These are phyloP conservation scores for Debaryomyces udenii DNA, from an alignment of 1,139 yeast genomes.

Conservation along the genomic window DNA sequence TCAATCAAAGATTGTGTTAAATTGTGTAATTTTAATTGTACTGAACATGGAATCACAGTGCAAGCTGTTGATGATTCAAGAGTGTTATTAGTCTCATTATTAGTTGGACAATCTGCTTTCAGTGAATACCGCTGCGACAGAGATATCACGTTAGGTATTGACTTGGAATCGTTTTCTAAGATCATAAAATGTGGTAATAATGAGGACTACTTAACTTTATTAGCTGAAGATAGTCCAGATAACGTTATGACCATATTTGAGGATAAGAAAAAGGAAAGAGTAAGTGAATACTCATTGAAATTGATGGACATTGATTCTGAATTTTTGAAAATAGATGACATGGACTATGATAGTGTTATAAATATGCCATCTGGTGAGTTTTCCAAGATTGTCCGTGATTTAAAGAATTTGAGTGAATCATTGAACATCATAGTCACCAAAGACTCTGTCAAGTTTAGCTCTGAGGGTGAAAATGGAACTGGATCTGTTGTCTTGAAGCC, in stretches of 20 bases:
- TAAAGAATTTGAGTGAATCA: conserved; percentile 84
- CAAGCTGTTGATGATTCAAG: conserved; percentile 98
- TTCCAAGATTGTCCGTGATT: conserved; percentile 87
- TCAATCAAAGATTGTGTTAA: conserved; percentile 92
- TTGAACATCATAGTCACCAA: conserved; percentile 84
- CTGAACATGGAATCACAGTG: conserved; percentile 91
- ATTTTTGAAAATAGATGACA: conserved; percentile 89
- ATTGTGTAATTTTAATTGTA: conserved; percentile 94
- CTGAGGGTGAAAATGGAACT: conserved; percentile 91
- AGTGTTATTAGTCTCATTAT: conserved; percentile 85
- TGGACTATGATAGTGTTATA: conserved; percentile 85
- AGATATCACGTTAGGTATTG: conserved; percentile 89
- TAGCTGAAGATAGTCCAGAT: conserved; percentile 93
- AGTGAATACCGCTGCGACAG: conserved; percentile 94
- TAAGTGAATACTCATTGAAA: conserved; percentile 88
- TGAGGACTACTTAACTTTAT: conserved; percentile 82
- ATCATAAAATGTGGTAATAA: conserved; percentile 90
- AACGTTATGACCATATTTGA: conserved; percentile 81
- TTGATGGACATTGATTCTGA: conserved; percentile 97
- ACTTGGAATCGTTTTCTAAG: conserved; percentile 81
- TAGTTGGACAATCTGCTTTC: conserved; percentile 90
- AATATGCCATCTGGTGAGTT: conserved; percentile 89
- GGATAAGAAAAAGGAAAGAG: conserved; percentile 86
- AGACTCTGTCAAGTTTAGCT: conserved; percentile 86
- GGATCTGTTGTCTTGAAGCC: conserved; percentile 90